Conservation (phyloP, 2,329 filamentous ascomycete genomes). For the Fusarium tanahbumbuense region DNA sequence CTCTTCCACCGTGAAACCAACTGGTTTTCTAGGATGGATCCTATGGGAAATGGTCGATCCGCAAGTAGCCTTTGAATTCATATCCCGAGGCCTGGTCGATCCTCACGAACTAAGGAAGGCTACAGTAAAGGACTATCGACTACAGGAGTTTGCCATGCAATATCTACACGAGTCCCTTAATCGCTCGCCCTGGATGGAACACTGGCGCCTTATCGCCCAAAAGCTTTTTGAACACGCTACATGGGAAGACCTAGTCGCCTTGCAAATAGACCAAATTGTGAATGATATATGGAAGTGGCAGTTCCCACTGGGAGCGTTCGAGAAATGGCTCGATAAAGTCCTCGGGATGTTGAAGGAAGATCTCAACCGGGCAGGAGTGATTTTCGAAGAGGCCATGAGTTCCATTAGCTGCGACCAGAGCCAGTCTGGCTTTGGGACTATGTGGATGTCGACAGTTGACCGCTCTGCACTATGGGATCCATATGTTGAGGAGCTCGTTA, state of each 20-base stretch:
- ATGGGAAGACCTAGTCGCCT: accelerated
- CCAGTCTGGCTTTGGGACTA: accelerated
- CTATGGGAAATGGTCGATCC: too few species aligned
- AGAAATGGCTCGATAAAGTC: background rate
- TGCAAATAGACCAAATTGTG: accelerated
- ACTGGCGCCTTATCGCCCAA: background rate
- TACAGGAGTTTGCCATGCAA: background rate
- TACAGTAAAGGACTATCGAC: too few species aligned
- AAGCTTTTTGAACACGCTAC: background rate
- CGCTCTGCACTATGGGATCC: background rate
- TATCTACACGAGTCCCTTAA: background rate
- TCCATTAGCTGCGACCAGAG: too few species aligned
- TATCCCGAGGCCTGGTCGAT: too few species aligned
- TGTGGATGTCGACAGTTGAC: accelerated
- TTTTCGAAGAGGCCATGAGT: too few species aligned
- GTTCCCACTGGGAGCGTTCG: accelerated
- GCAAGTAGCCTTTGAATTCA: too few species aligned
- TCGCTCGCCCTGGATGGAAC: accelerated
- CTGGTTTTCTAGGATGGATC: too few species aligned
- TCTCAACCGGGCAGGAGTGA: background rate
- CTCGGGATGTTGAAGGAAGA: background rate
- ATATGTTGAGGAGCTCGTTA: background rate
- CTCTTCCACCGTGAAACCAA: too few species aligned
- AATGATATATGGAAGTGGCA: accelerated
- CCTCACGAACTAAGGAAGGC: too few species aligned